Base-by-base conservation (phyloP, 352 stramenopile genomes). In the Phytophthora idaei region DNA sequence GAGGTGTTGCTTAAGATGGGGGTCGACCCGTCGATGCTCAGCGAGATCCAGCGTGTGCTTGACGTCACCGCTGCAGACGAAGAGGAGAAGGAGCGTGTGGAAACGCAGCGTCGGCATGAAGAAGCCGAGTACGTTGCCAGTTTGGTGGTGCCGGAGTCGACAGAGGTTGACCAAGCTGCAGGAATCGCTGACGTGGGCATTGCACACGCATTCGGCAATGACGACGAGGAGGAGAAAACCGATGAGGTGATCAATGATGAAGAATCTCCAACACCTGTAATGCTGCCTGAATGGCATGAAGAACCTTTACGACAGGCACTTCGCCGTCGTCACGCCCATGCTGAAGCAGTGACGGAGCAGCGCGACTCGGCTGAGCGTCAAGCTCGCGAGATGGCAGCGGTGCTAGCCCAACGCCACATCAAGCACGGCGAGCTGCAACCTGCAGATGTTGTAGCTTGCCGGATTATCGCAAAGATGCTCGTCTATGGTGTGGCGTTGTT, bases 1-100 rank as follows among this genome's bases (percentile, higher is more conserved):
- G 80, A 89, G 54, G 83, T 92, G 48, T 63, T 92, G 57, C 67
- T 90, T 5, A 85, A 83, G 49, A 88, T 92, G 80, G 83, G 81
- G 12, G 81, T 92, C 27, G 79, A 86, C 37, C 77, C 81, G 41
- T 79, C 78, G 29, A 87, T 92, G 83, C 74, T 92, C n/a, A 76
- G 70, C 27, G 83, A 92, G 51, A 84, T 92, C 39, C 83, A 92
- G 56, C 78, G 80, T 48, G 74, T 90, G 21, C 65, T 92, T 28
- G 81, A 92, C 44, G 65, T 67, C 11, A 71, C 89, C 9, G 72
- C 71, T 14, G 77, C 80, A 1, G 77, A 89, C 17, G 78, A 91
- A 68, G 73, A 80, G 44, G 77, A 80, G 54, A 73, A 80, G 47
- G 72, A 75, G 32, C 60, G 74, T 34, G 69, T 55, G 53, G 57